Evolutionary conservation across 2,329 filamentous ascomycete genomes (phyloP).

Genomic region (Dendrostoma leiphaemia): DNA sequence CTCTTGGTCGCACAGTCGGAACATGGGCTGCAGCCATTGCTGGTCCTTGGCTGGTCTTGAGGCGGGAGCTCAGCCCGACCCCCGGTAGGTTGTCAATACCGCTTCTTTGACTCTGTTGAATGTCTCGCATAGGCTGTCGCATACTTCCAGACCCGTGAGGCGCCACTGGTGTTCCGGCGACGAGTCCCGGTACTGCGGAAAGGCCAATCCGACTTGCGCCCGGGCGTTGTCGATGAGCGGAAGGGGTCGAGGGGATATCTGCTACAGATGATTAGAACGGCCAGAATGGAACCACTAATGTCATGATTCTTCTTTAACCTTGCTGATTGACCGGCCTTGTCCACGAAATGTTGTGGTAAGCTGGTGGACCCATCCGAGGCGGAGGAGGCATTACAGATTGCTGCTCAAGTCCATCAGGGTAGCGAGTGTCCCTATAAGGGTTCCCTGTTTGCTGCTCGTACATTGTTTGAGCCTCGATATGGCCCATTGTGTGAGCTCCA

Average conservation of each 20-base stretch:
- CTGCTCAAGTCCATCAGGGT: neutral
- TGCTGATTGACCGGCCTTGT: conserved; percentile 12
- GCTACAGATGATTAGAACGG: conserved; percentile 18
- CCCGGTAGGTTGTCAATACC: conserved; percentile 6
- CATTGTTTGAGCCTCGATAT: neutral
- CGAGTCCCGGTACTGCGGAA: conserved; percentile 29
- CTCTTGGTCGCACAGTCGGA: conserved; percentile 8
- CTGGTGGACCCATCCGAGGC: conserved; percentile 3
- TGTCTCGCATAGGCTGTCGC: conserved; percentile 4
- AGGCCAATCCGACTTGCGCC: conserved; percentile 23
- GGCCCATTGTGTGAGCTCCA: conserved; percentile 6
- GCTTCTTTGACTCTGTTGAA: conserved; percentile 6
- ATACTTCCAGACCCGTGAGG: conserved; percentile 6
- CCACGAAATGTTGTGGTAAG: conserved; percentile 11
- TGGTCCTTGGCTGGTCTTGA: conserved; percentile 16
- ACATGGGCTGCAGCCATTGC: neutral
- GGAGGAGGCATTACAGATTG: neutral
- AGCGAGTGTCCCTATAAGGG: conserved; percentile 1
- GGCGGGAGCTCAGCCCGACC: conserved; percentile 16
- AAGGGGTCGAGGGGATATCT: conserved; percentile 32
- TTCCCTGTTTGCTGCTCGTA: conserved; percentile 14
- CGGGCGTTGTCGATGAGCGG: conserved; percentile 29
- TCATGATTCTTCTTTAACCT: conserved; percentile 3
- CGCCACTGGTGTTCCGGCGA: conserved; percentile 26
- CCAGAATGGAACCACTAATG: neutral